Conservation (phyloP, 2,329 filamentous ascomycete species). For the Chaetomium sp. region DNA sequence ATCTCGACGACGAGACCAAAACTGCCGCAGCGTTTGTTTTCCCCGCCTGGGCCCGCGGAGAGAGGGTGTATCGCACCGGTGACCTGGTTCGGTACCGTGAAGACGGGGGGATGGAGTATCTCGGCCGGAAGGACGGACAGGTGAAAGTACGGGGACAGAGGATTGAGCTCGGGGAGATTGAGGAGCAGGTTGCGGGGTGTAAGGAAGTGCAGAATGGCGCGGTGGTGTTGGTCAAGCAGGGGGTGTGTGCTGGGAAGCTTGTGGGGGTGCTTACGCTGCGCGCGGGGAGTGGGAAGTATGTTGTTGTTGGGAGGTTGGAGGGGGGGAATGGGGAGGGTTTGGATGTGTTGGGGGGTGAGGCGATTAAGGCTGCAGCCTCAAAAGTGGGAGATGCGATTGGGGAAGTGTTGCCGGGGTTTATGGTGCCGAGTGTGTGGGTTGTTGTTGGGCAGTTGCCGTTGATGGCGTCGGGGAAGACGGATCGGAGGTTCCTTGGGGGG, state of each 20-base stretch:
- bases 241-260: slow-evolving; percentile 5
- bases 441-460: slow-evolving; percentile 22
- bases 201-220: slow-evolving; percentile 24
- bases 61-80: slow-evolving; percentile 37
- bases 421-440: slow-evolving; percentile 26
- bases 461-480: slow-evolving; percentile 24
- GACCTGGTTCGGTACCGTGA: slow-evolving; percentile 20
- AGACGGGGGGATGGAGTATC: slow-evolving; percentile 19
- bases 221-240: slow-evolving; percentile 6
- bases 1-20: slow-evolving; percentile 28
- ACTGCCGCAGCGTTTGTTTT: slow-evolving; percentile 27
- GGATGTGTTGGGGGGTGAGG: neutral
- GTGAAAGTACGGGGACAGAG: slow-evolving; percentile 25
- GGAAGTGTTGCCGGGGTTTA: slow-evolving; percentile 12
- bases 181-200: slow-evolving; percentile 30
- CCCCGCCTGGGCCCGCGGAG: neutral
- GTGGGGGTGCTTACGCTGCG: slow-evolving; percentile 4
- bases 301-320: no score
- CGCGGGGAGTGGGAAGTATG: no score
- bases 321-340: neutral
- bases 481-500: slow-evolving; percentile 20
- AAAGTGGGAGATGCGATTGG: slow-evolving; percentile 5
- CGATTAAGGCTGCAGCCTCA: neutral
- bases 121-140: slow-evolving; percentile 21
- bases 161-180: slow-evolving; percentile 36